Evolutionary conservation across 2,329 filamentous ascomycete genomes (phyloP), one percentile per base, ranked within the genome.

Genomic region (Fonsecaea nubica): DNA sequence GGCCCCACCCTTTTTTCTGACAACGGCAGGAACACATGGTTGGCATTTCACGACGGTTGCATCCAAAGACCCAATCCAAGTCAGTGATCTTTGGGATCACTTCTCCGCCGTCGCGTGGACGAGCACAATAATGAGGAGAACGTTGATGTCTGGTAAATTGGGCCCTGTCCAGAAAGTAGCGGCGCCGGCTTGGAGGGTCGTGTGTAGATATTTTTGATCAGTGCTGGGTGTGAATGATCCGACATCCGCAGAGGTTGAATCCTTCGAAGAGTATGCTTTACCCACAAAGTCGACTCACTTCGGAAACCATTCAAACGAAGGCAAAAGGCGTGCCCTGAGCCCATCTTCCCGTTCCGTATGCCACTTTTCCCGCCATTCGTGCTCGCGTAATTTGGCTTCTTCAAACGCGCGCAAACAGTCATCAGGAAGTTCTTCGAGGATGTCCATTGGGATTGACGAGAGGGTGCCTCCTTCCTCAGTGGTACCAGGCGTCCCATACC

Each of bases 361-460:
- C 92, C 93, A 97, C 69, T 84, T 85, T 36, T 79, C 81, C 76
- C 91, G 91, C 91, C 93, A 98, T 62, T 85, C 79, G 67, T 80
- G 77, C 77, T 97, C 92, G 62, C 85, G 83, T 10, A 80, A 79
- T 59, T 88, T 81, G 2, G 92, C 89, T 61, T 85, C 82, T 58
- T 92, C 83, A 69, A 97, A 93, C 0, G 91, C 90, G 42, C 83
- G 80, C 42, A 90, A 86, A 76, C 92, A 95, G 8, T 82, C 80
- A 0, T 74, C 69, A 0, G 82, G 81, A 30, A 84, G 73, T 55
- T 81, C 77, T 13, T 77, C 77, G 6, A 83, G 72, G 50, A 83
- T 76, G 32, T 81, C 79, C 2, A 78, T 72, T 76, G 65, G 83
- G 64, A 70, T 79, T 75, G 62, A 75, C 71, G 64, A 78, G 68